Evolutionary conservation across 345 rosid species (phyloP).

Genomic region (Draba incana): DNA sequence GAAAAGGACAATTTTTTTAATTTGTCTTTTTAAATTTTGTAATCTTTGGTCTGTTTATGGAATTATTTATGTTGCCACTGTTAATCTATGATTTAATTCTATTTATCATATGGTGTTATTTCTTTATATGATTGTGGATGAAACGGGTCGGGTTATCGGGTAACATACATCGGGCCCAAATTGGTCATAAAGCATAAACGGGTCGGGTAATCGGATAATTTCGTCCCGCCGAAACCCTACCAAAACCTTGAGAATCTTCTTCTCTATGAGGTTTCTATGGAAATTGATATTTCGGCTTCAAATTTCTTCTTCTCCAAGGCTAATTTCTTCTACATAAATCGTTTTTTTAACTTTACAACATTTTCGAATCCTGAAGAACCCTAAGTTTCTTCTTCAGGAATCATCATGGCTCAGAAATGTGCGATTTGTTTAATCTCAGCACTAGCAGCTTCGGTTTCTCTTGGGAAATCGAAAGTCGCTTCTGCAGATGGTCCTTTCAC

Average conservation of each 20-base stretch:
- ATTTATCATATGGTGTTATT: neutral
- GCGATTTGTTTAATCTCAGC: slow-evolving; percentile 72
- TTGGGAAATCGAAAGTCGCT: slow-evolving; percentile 47
- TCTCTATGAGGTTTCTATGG: slow-evolving; percentile 27
- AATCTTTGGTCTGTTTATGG: slow-evolving; percentile 29
- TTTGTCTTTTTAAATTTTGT: slow-evolving; percentile 35
- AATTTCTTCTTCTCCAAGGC: slow-evolving; percentile 48
- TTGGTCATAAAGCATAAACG: too few species aligned
- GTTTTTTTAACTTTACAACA: neutral
- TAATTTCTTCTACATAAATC: slow-evolving; percentile 33
- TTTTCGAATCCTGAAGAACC: slow-evolving; percentile 20
- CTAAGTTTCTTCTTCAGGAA: neutral
- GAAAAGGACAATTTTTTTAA: slow-evolving; percentile 37
- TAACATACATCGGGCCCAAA: slow-evolving; percentile 1
- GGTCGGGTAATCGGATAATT: too few species aligned
- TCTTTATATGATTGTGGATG: neutral
- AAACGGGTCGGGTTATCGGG: slow-evolving; percentile 28
- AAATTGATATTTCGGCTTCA: slow-evolving; percentile 15
- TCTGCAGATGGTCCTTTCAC: slow-evolving; percentile 72
- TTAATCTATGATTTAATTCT: slow-evolving; percentile 3
- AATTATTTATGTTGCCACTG: slow-evolving; percentile 21
- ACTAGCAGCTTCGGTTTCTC: slow-evolving; percentile 63
- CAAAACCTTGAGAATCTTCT: slow-evolving; percentile 47
- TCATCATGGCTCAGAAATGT: slow-evolving; percentile 72
- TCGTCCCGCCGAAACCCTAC: slow-evolving; percentile 52